Conservation (phyloP, 192 early-diverging fungal species). For the Cetraspora pellucida region DNA sequence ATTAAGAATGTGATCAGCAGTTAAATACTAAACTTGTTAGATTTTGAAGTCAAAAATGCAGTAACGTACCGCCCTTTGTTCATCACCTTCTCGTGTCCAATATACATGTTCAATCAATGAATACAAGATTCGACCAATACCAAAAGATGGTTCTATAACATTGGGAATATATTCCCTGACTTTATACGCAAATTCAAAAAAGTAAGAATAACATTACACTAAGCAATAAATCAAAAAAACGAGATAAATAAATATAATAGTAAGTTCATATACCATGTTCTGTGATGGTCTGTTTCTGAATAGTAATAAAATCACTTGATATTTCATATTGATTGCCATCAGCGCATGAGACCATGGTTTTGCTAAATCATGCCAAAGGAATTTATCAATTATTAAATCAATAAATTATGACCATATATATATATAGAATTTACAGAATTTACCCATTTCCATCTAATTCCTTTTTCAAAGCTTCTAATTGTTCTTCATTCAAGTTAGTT, state of each 20-base stretch:
- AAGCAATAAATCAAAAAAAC: background rate
- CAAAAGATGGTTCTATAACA: conserved; percentile 99
- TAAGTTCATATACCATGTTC: conserved; percentile 37
- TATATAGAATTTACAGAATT: conserved; percentile 44
- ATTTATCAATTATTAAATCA: conserved; percentile 40
- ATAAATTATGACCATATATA: background rate
- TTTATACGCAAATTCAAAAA: conserved; percentile 16
- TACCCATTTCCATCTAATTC: conserved; percentile 66
- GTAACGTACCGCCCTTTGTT: conserved; percentile 60
- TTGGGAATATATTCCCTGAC: conserved; percentile 96
- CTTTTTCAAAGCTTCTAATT: conserved; percentile 63
- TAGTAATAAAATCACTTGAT: conserved; percentile 36
- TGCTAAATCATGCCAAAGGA: conserved; percentile 10
- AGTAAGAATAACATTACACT: background rate
- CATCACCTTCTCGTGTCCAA: conserved; percentile 88
- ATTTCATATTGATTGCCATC: conserved; percentile 27
- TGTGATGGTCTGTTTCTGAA: conserved; percentile 43
- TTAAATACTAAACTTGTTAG: too few species aligned
- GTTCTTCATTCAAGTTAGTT: conserved; percentile 51
- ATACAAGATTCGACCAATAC: conserved; percentile 97
- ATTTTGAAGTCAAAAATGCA: too few species aligned
- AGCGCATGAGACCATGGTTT: conserved; percentile 2
- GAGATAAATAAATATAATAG: background rate
- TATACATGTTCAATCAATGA: conserved; percentile 94
- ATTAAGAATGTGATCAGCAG: background rate